Conservation (phyloP, 352 stramenopile genomes). For the Phytophthora sojae region DNA sequence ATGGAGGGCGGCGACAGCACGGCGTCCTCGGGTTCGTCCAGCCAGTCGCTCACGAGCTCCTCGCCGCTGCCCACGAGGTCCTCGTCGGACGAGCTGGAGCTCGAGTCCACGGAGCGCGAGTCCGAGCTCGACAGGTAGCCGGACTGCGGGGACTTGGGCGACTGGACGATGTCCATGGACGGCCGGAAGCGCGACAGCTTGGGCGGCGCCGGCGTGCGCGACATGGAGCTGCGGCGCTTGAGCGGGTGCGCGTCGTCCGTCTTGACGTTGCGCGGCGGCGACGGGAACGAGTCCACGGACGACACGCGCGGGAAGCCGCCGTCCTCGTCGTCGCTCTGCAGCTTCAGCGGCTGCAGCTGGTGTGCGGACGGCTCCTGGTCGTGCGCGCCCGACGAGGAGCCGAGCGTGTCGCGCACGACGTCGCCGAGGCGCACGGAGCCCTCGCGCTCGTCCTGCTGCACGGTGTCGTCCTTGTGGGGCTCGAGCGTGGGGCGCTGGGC, state of each 20-base stretch:
- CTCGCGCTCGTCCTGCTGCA: slow-evolving; percentile 18
- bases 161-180: slow-evolving; percentile 38
- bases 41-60: slow-evolving; percentile 79
- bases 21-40: slow-evolving; percentile 74
- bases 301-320: slow-evolving; percentile 12
- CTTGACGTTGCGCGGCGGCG: slow-evolving; percentile 20
- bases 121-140: slow-evolving; percentile 48
- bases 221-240: slow-evolving; percentile 34
- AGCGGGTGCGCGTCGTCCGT: slow-evolving; percentile 32
- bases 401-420: slow-evolving; percentile 25
- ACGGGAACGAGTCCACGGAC: slow-evolving; percentile 29
- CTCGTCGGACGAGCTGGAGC: slow-evolving; percentile 51
- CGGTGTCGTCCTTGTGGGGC: background rate
- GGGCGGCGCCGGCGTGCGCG: slow-evolving; percentile 27
- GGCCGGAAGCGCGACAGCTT: slow-evolving; percentile 52
- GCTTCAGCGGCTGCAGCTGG: slow-evolving; percentile 1
- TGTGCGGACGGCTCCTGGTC: slow-evolving; percentile 30
- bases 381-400: background rate
- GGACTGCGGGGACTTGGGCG: slow-evolving; percentile 31
- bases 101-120: slow-evolving; percentile 51
- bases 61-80: slow-evolving; percentile 51
- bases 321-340: slow-evolving; percentile 23
- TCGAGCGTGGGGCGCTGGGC: slow-evolving; percentile 14
- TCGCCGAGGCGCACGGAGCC: slow-evolving; percentile 21
- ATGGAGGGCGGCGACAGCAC: slow-evolving; percentile 56